Base-by-base conservation (phyloP, 345 rosid genomes). In the Nephelium lappaceum region DNA sequence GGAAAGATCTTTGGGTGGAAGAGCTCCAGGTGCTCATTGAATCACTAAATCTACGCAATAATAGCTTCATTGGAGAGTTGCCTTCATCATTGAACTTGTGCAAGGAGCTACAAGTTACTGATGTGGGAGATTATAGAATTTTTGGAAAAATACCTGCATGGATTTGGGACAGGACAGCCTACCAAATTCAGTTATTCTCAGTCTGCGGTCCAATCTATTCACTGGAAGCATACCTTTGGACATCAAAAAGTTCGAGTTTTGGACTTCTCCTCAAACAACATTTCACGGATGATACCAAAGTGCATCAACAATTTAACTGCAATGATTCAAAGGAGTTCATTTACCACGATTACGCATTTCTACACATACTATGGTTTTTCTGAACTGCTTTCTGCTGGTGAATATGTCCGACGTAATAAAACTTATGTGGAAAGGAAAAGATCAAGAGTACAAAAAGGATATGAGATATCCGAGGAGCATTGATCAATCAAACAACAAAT, bases 91-190 rank as follows among this genome's bases (percentile, higher is more conserved):
- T 81, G n/a, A 61, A 60, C 43, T 71, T 73, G 16, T 77, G 78
- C 67, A 38, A 1, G 19, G 3, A 8, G 42, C 24, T 78, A 55
- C 43, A n/a, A 43, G 39, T 82, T n/a, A 6, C 78, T 7, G 80
- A 82, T 64, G 53, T 78, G 3, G 24, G 85, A 25, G 43, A 71
- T 3, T 78, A 82, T 41, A 58, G 25, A 57, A 57, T 82, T 21
- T 74, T 76, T 11, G 82, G 85, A 31, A 47, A 0, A 58, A 71
- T 75, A 61, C 74, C 85, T 11, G 6, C 67, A 27, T 82, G 85
- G 80, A 53, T 82, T n/a, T n/a, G n/a, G n/a, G n/a, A 14, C 80
- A 77, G 8, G 58, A 43, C 16, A 67, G 77, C 67, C 64, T 71
- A 19, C 0, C 45, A 24, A 11, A 18, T 7, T 72, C 78, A 73